Percentiles rank a stretch among this genome's conserved stretches.
phyloP scores from a whole-genome alignment of 2,329 filamentous ascomycete genomes.

The Phyllosticta citrichinensis region DNA sequence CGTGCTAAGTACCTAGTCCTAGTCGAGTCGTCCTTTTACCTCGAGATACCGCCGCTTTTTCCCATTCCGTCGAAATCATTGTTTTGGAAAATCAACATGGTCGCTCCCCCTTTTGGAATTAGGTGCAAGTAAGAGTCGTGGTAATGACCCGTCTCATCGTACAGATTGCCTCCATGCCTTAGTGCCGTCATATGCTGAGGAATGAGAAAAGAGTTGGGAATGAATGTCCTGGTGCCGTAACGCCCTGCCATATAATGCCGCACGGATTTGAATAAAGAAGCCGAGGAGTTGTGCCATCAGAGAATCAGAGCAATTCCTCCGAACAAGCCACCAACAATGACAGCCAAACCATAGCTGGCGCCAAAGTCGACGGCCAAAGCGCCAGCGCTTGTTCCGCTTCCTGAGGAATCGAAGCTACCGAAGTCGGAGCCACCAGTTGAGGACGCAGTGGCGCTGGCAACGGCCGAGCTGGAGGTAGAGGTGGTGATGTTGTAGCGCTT shows the following conservation, averaged over 20 bases:
- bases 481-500: constrained; percentile 47
- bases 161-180: not conserved
- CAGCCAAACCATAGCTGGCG: constrained; percentile 45
- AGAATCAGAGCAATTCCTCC: constrained; percentile 44
- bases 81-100: not conserved
- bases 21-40: not conserved
- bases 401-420: constrained; percentile 17
- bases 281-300: constrained; percentile 13
- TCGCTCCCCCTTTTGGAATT: not conserved
- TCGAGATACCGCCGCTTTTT: not conserved
- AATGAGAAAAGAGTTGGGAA: not conserved
- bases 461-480: constrained; percentile 33
- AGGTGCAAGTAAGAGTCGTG: not conserved
- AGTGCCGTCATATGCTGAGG: not conserved
- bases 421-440: constrained; percentile 6
- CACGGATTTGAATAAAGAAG: not conserved
- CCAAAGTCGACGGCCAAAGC: constrained; percentile 41
- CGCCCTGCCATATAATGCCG: not conserved
- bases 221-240: not conserved
- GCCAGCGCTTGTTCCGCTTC: constrained; percentile 23
- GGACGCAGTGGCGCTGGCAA: constrained; percentile 28
- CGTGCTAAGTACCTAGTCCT: not conserved
- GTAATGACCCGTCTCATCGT: not conserved
- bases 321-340: constrained; percentile 45
- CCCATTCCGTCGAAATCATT: not conserved